phyloP scores from a whole-genome alignment of 2,329 filamentous ascomycete genomes.

The Pestalotiopsis sp. region DNA sequence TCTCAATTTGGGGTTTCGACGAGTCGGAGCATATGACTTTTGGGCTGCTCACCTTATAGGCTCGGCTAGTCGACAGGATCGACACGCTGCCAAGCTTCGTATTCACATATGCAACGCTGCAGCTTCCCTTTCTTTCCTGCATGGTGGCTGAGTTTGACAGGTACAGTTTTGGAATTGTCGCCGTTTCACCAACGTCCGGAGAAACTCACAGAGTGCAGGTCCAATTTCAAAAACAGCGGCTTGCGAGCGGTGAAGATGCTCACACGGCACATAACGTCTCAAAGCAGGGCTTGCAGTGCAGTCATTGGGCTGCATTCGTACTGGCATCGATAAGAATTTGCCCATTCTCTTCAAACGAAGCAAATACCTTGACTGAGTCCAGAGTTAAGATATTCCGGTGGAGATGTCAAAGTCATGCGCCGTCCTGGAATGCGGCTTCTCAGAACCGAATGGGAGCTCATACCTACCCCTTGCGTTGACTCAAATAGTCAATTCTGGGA shows the following conservation, averaged over 20 bases:
- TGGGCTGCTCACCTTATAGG: background rate
- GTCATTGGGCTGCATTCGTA: background rate
- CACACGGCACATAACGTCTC: background rate
- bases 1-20: background rate
- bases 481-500: too few relatives aligned
- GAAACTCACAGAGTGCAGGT: background rate
- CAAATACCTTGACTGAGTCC: background rate
- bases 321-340: background rate
- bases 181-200: background rate
- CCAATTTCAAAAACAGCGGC: background rate
- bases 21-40: background rate
- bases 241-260: background rate
- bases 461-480: too few relatives aligned
- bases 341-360: background rate
- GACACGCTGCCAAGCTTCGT: conserved; percentile 7
- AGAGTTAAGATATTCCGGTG: background rate
- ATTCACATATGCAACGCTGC: conserved; percentile 7
- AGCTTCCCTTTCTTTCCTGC: conserved; percentile 3
- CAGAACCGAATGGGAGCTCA: background rate
- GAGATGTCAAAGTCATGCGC: background rate
- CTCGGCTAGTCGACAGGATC: conserved; percentile 3
- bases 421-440: background rate
- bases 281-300: background rate
- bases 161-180: background rate
- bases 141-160: background rate